Evolutionary conservation across 176 grass and related monocot species (phyloP).

Genomic region (Avena atlantica): DNA sequence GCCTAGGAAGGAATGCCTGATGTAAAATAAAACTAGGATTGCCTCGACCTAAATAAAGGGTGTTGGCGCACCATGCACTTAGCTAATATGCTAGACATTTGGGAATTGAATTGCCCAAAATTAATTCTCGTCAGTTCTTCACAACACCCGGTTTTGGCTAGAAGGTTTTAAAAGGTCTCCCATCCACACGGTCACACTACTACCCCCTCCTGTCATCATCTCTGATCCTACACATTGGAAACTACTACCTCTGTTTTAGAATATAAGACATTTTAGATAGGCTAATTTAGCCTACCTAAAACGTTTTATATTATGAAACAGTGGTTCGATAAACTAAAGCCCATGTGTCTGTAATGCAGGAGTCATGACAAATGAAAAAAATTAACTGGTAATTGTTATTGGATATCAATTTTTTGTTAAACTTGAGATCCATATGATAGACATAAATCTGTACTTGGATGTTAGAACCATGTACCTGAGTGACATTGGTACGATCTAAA

Average conservation of each 20-base stretch:
- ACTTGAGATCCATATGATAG: background rate
- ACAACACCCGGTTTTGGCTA: background rate
- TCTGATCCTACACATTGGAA: background rate
- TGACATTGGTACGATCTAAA: slow-evolving; percentile 99
- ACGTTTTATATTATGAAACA: too few relatives aligned
- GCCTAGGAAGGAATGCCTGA: background rate
- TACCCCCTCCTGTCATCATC: background rate
- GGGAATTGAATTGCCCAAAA: background rate
- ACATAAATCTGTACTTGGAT: slow-evolving; percentile 37
- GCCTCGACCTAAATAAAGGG: background rate
- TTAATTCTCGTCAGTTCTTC: background rate
- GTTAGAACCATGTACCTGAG: slow-evolving; percentile 71
- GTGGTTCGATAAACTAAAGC: background rate
- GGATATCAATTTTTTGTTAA: slow-evolving; percentile 19
- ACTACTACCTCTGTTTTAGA: too few relatives aligned
- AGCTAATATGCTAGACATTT: background rate
- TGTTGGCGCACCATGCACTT: slow-evolving; percentile 2
- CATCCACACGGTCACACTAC: background rate
- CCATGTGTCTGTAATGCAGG: background rate
- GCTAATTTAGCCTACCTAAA: too few relatives aligned
- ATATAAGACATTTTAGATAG: too few relatives aligned
- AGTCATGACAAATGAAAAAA: slow-evolving; percentile 23
- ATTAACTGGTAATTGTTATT: background rate
- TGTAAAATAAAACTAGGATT: background rate
- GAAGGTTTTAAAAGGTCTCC: background rate